Evolutionary conservation across 225 moss, liverwort and hornwort species (phyloP).

Genomic region (Asterella californica): DNA sequence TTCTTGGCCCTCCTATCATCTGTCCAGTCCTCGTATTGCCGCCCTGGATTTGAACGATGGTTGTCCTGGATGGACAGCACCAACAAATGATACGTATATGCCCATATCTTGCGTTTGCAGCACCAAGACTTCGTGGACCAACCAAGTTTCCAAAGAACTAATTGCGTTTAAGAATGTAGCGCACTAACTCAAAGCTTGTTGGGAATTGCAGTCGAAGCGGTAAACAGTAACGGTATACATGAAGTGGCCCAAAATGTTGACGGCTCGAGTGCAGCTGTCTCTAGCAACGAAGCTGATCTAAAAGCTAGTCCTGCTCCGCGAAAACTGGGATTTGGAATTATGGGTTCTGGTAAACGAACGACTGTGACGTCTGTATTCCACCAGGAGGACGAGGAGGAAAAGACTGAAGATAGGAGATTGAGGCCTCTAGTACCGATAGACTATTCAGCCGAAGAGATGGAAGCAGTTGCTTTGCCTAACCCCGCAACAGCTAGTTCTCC

Average conservation of each 20-base stretch:
- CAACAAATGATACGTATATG: no score
- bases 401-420: constrained; percentile 62
- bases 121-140: no score
- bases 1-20: no score
- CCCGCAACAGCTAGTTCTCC: constrained; percentile 46
- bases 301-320: constrained; percentile 82
- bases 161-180: not conserved
- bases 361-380: constrained; percentile 79
- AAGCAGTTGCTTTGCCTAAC: constrained; percentile 67
- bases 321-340: constrained; percentile 90
- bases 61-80: no score
- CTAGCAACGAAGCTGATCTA: constrained; percentile 51
- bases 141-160: no score
- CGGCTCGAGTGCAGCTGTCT: constrained; percentile 27
- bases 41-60: no score
- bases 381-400: constrained; percentile 89
- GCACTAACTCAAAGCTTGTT: not conserved
- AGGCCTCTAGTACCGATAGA: constrained; percentile 85
- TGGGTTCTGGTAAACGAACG: constrained; percentile 76
- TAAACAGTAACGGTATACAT: constrained; percentile 66
- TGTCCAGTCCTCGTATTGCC: no score
- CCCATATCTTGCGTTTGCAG: no score
- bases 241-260: constrained; percentile 43
- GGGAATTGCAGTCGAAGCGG: constrained; percentile 31
- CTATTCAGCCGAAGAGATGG: constrained; percentile 93